Percentiles rank a stretch among this genome's conserved stretches.
phyloP scores from a whole-genome alignment of 306 rosid species.

The Macrotyloma uniflorum region DNA sequence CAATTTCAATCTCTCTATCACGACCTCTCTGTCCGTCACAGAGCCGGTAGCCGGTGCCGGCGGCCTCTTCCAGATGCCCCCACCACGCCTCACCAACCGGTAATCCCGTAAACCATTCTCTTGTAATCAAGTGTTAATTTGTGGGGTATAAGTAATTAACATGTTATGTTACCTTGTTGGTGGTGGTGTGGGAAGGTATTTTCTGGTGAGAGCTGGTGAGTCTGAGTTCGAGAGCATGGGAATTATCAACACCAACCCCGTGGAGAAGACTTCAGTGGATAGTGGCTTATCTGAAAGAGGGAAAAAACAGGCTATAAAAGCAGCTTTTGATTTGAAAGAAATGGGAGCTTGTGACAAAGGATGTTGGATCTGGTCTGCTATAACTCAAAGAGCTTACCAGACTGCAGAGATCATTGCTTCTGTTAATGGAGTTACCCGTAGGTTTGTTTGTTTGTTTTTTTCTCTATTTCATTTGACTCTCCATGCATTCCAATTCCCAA shows the following conservation, averaged over 20 bases:
- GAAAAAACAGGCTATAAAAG: conserved; percentile 66
- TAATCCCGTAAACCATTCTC: conserved; percentile 17
- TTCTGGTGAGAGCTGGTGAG: conserved; percentile 90
- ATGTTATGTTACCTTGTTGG: neutral
- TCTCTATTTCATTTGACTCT: neutral
- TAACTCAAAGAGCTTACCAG: conserved; percentile 95
- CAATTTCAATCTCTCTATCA: conserved; percentile 37
- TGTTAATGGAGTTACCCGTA: conserved; percentile 72
- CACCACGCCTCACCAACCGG: conserved; percentile 55
- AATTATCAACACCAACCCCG: conserved; percentile 83
- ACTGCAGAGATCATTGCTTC: conserved; percentile 93
- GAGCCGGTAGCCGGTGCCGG: conserved; percentile 51
- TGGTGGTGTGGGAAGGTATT: conserved; percentile 61
- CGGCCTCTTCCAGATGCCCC: conserved; percentile 68
- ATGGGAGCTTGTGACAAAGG: conserved; percentile 82
- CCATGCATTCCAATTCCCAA: too few relatives aligned
- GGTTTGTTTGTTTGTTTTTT: conserved; percentile 40
- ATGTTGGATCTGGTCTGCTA: conserved; percentile 99
- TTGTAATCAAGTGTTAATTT: too few relatives aligned
- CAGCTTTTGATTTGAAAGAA: conserved; percentile 79
- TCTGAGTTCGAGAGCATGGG: conserved; percentile 88
- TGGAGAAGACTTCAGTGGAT: conserved; percentile 86
- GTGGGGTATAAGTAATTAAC: neutral
- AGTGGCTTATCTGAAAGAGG: conserved; percentile 82
- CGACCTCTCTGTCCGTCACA: neutral